Evolutionary conservation across 1,139 yeast species (phyloP).

Genomic region (Geotrichum aggregatum): DNA sequence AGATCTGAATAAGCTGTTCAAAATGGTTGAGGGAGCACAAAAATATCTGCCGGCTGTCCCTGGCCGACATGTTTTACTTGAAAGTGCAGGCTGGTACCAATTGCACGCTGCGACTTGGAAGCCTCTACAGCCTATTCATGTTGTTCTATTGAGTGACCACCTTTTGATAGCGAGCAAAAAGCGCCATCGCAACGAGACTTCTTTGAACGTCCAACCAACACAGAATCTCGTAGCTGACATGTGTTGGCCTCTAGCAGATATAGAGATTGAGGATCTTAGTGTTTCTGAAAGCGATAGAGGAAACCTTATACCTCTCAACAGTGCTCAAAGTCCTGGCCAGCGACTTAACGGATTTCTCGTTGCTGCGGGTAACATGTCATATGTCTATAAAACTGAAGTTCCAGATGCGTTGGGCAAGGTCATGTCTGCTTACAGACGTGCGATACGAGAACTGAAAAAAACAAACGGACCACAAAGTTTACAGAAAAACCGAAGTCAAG

Average conservation of each 20-base stretch:
- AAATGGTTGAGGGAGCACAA: conserved; percentile 87
- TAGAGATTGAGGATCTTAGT: conserved; percentile 47
- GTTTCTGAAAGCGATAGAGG: conserved; percentile 18
- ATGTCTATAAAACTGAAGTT: conserved; percentile 63
- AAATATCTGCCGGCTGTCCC: conserved; percentile 71
- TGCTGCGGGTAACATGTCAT: conserved; percentile 48
- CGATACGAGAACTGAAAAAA: conserved; percentile 55
- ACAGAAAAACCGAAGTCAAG: background rate
- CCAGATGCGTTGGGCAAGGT: conserved; percentile 57
- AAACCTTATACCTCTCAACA: conserved; percentile 11
- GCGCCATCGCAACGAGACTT: conserved; percentile 36
- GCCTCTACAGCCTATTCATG: conserved; percentile 68
- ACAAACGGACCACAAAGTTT: conserved; percentile 35
- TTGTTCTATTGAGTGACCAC: conserved; percentile 74
- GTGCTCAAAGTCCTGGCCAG: conserved; percentile 36
- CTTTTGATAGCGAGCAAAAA: conserved; percentile 68
- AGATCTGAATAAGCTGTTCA: conserved; percentile 66
- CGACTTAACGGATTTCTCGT: conserved; percentile 40
- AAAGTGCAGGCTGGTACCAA: conserved; percentile 84
- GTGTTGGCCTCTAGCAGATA: conserved; percentile 72
- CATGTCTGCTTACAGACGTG: conserved; percentile 57
- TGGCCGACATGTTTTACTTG: conserved; percentile 76
- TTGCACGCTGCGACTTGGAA: conserved; percentile 84
- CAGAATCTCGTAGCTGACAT: conserved; percentile 61
- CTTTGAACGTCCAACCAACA: conserved; percentile 27